A percentile compares a stretch with the other conserved stretches of the same genome.
phyloP scores from a whole-genome alignment of 352 stramenopile species.

The Globisporangium cylindrosporum region DNA sequence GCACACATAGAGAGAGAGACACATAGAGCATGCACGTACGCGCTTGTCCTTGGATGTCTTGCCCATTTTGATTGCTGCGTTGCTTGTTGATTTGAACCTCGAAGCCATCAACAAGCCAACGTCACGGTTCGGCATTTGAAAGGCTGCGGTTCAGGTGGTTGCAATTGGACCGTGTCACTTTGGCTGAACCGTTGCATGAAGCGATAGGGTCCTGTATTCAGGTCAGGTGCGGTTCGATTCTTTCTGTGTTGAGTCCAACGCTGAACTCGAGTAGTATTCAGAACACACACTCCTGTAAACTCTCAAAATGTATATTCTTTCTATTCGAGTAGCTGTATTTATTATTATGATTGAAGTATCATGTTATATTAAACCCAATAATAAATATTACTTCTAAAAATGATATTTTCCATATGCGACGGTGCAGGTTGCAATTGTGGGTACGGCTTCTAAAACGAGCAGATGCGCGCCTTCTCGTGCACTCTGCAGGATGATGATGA shows the following conservation, averaged over 20 bases:
- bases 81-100: background rate
- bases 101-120: background rate
- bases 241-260: slow-evolving; percentile 11
- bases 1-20: background rate
- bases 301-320: background rate
- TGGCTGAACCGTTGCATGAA: background rate
- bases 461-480: background rate
- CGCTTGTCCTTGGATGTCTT: slow-evolving; percentile 92
- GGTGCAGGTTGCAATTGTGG: background rate
- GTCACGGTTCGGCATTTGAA: slow-evolving; percentile 3
- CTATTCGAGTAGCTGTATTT: background rate
- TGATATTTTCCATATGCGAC: background rate
- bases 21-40: slow-evolving; percentile 31
- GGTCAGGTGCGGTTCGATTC: background rate
- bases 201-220: background rate
- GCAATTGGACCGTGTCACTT: background rate
- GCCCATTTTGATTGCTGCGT: slow-evolving; percentile 47
- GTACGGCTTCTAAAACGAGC: slow-evolving; percentile 7
- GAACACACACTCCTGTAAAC: background rate
- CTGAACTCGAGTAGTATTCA: background rate
- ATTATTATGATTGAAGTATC: too few relatives aligned
- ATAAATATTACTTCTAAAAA: background rate
- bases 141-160: background rate
- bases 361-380: background rate
- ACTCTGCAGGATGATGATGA: background rate